A percentile compares a stretch with the other conserved stretches of the same genome.
Conservation (phyloP, 1,139 yeast genomes). For the Zygoascus hellenicus region DNA sequence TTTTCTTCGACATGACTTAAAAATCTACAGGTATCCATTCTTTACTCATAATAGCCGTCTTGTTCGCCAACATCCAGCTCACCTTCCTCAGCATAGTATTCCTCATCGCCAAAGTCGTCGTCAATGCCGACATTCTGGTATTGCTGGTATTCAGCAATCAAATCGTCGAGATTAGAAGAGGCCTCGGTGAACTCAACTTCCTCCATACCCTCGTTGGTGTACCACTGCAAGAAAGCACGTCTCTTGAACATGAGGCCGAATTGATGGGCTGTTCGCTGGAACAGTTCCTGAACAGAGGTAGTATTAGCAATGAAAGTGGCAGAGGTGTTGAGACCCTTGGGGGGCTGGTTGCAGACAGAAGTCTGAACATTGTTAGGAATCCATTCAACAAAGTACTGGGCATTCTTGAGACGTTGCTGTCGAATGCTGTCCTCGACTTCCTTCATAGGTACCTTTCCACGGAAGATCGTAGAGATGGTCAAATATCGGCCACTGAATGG, state of each 20-base stretch:
- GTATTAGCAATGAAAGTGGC: constrained; percentile 44
- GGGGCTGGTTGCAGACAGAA: constrained; percentile 41
- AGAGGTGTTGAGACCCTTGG: constrained; percentile 37
- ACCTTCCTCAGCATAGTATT: constrained; percentile 16
- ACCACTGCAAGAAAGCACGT: constrained; percentile 44
- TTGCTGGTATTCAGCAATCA: constrained; percentile 41
- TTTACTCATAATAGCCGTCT: constrained; percentile 5
- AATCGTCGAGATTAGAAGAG: constrained; percentile 39
- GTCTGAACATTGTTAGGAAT: constrained; percentile 40
- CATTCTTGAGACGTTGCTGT: constrained; percentile 35
- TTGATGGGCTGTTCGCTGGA: constrained; percentile 38
- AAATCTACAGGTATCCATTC: background rate
- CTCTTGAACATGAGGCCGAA: constrained; percentile 42
- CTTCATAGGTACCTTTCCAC: constrained; percentile 41
- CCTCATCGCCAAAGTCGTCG: constrained; percentile 32
- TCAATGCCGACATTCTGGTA: constrained; percentile 40
- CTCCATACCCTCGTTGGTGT: constrained; percentile 44
- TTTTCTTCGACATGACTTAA: no score
- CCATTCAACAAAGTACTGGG: constrained; percentile 40
- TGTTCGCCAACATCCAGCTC: constrained; percentile 1
- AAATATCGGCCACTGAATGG: constrained; percentile 41
- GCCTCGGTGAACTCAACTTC: constrained; percentile 44
- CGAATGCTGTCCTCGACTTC: constrained; percentile 42
- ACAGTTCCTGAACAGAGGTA: constrained; percentile 42
- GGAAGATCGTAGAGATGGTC: constrained; percentile 42